phyloP scores from a whole-genome alignment of 257 asterid genomes.

The Plantago major region DNA sequence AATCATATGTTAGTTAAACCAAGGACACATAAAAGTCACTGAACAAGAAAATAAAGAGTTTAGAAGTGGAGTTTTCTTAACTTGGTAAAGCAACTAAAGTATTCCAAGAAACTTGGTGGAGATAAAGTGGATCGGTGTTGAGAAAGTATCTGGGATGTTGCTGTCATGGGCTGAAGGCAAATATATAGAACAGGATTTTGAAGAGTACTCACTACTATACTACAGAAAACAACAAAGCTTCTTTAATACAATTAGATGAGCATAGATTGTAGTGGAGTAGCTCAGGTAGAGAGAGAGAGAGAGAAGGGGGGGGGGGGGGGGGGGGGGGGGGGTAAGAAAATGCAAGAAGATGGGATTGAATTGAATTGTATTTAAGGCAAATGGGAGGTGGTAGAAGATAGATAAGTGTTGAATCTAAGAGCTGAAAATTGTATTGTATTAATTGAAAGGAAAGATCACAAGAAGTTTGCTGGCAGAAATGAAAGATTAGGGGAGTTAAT shows the following conservation, averaged over 20 bases:
- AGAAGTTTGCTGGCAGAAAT: constrained; percentile 40
- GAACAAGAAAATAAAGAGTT: neutral
- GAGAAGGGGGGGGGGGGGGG: neutral
- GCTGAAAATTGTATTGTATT: constrained; percentile 29
- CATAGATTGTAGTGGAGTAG: constrained; percentile 20
- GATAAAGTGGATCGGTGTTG: neutral
- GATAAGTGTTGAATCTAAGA: constrained; percentile 14
- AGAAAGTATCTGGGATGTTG: constrained; percentile 21
- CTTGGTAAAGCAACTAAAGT: neutral
- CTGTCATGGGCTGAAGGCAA: constrained; percentile 8
- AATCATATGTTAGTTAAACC: neutral
- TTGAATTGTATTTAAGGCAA: constrained; percentile 29
- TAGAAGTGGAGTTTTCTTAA: constrained; percentile 3
- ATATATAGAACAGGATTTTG: constrained; percentile 25
- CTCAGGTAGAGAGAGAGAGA: constrained; percentile 12
- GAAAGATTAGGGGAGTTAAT: constrained; percentile 16
- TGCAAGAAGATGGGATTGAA: constrained; percentile 8
- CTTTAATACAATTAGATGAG: constrained; percentile 21
- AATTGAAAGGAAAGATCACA: constrained; percentile 39
- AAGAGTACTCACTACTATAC: neutral
- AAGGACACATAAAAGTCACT: constrained; percentile 16
- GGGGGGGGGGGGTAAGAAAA: too few species aligned
- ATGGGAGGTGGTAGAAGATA: constrained; percentile 25
- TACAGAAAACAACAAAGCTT: constrained; percentile 23
- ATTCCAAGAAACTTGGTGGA: neutral